Conservation (phyloP, 2,329 filamentous ascomycete genomes). For the Cordyceps pruinosa region DNA sequence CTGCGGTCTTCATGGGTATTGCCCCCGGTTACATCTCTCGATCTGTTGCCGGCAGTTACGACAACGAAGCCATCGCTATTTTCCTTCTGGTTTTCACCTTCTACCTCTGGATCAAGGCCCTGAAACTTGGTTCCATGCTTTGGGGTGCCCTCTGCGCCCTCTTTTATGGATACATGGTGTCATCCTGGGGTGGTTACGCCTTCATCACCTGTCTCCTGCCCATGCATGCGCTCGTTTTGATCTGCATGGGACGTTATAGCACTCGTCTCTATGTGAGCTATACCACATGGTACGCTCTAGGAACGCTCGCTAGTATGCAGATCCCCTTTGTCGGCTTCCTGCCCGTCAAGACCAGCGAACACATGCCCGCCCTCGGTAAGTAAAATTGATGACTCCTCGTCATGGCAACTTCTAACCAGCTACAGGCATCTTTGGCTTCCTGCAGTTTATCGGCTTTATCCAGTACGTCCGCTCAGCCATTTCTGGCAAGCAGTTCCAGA, state of each 20-base stretch:
- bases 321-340: constrained; percentile 98
- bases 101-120: constrained; percentile 96
- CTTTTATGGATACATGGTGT: constrained; percentile 99
- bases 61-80: constrained; percentile 99
- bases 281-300: constrained; percentile 95
- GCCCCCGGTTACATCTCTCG: constrained; percentile 95
- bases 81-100: constrained; percentile 98
- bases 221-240: constrained; percentile 85
- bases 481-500: constrained; percentile 89
- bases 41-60: constrained; percentile 96
- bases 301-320: constrained; percentile 96
- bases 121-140: constrained; percentile 93
- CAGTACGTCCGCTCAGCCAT: constrained; percentile 86
- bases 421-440: constrained; percentile 83
- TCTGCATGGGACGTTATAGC: constrained; percentile 96
- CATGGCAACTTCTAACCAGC: not conserved
- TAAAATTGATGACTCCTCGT: constrained; percentile 7
- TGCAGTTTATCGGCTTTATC: constrained; percentile 88
- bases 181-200: constrained; percentile 98
- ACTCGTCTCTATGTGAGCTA: constrained; percentile 92
- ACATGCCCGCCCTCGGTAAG: constrained; percentile 92
- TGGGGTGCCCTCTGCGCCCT: constrained; percentile 92
- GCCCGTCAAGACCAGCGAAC: constrained; percentile 93
- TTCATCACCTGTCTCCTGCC: constrained; percentile 98
- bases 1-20: constrained; percentile 95